These are phyloP conservation scores for Lecanoromycetidae sp. DNA, from an alignment of 2,329 filamentous ascomycete genomes.

Conservation along the genomic window DNA sequence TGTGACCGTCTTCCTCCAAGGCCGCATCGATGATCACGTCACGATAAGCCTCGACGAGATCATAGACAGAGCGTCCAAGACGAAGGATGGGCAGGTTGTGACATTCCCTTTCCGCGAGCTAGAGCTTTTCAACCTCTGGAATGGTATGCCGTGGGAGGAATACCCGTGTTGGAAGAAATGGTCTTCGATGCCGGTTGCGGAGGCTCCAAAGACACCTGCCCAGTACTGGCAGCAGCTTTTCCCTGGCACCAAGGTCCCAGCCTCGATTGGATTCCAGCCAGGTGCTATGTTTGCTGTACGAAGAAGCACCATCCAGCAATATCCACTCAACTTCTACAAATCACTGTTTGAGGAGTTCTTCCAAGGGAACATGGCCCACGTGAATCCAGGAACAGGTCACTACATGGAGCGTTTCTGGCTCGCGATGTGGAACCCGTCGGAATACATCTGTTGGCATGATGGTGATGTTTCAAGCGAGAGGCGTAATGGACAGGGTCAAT, in stretches of 20 bases:
- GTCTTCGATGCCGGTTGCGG: constrained; percentile 1
- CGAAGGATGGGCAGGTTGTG: constrained; percentile 13
- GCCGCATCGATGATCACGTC: constrained; percentile 18
- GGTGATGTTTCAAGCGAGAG: constrained; percentile 4
- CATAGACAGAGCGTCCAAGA: constrained; percentile 11
- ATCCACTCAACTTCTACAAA: constrained; percentile 13
- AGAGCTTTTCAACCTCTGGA: constrained; percentile 15
- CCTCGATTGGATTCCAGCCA: constrained; percentile 16
- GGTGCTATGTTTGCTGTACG: constrained; percentile 18
- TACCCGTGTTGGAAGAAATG: constrained; percentile 17
- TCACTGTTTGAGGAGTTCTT: constrained; percentile 14
- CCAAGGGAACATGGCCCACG: constrained; percentile 14
- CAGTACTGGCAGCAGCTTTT: constrained; percentile 17
- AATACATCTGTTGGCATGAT: constrained; percentile 11
- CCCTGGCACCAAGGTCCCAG: constrained; percentile 1
- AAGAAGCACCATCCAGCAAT: constrained; percentile 15
- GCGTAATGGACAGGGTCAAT: constrained; percentile 11
- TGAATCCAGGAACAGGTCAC: constrained; percentile 19
- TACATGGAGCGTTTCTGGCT: constrained; percentile 19
- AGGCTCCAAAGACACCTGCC: constrained; percentile 10
- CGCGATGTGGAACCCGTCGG: constrained; percentile 8
- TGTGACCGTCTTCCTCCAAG: constrained; percentile 22
- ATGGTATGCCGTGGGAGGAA: constrained; percentile 16
- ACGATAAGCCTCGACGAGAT: constrained; percentile 14
- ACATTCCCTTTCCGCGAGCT: constrained; percentile 14